Conservation (phyloP, 106 monocot genomes). For the Acorus calamus region DNA sequence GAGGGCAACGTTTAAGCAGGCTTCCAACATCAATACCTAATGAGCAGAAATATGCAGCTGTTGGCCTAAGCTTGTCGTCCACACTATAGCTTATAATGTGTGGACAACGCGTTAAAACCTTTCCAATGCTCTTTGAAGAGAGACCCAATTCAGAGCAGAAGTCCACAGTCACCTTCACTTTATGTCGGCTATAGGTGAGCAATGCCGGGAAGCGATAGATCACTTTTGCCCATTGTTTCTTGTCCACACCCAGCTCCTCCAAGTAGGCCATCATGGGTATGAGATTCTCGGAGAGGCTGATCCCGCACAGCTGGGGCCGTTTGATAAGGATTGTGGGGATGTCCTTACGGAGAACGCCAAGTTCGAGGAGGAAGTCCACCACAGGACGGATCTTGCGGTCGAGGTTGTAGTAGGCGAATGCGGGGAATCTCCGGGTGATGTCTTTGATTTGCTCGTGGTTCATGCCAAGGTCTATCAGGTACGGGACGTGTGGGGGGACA, state of each 20-base stretch:
- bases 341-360: conserved; percentile 49
- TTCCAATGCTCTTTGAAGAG: conserved; percentile 63
- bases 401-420: conserved; percentile 90
- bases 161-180: conserved; percentile 51
- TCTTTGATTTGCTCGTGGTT: conserved; percentile 55
- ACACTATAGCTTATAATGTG: conserved; percentile 88
- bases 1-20: conserved; percentile 63
- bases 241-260: conserved; percentile 77
- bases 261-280: conserved; percentile 79
- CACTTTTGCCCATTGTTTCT: conserved; percentile 75
- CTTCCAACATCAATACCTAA: conserved; percentile 57
- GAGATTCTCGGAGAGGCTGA: conserved; percentile 81
- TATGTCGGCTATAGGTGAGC: conserved; percentile 86
- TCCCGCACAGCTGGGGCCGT: conserved; percentile 91
- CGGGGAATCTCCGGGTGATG: conserved; percentile 56
- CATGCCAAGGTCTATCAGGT: conserved; percentile 79
- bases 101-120: conserved; percentile 86
- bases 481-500: conserved; percentile 44
- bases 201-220: conserved; percentile 82
- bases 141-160: conserved; percentile 69
- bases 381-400: conserved; percentile 82
- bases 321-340: conserved; percentile 72
- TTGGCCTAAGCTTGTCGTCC: conserved; percentile 68
- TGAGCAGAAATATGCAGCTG: conserved; percentile 62
- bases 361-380: conserved; percentile 69